Base-by-base conservation (phyloP, 1,284 basidiomycete species). In the Trichosporon sp. region DNA sequence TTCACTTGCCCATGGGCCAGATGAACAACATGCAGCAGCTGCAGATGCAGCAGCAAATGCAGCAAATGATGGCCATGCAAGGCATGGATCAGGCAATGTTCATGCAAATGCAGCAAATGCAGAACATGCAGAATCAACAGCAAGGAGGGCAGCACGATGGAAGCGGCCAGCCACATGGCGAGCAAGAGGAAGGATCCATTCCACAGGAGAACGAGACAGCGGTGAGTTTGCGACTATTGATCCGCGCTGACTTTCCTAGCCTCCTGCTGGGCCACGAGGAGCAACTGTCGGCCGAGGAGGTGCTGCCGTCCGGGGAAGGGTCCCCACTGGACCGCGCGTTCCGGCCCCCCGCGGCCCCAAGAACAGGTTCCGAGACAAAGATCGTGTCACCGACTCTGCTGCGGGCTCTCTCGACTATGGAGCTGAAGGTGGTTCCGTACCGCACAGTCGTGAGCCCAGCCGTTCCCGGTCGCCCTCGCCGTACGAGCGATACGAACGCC, bases 11-110 rank as follows among this genome's bases (percentile, higher is more conserved):
- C 21, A 70, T 77, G 69, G 75, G 71, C 37, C 75, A 83, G 70
- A 89, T 89, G 87, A 87, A 78, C 74, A 75, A 76, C 21, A 75
- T 80, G 43, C 66, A 65, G 67, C 75, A 75, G 59, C 73, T 76
- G 68, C 70, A 73, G 70, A 89, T 89, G 87, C 76, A 77, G 69
- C 76, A 76, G 74, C 76, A 74, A 38, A 79, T 81, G 78, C 76
- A 78, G 65, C 76, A 78, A 68, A 78, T 78, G 76, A 79, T 79
- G 78, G 73, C 73, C 19, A 79, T 82, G 81, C 73, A 75, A 51
- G 79, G 79, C 16, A 81, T 81, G 78, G 82, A 83, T 77, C 78
- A 78, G 11, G 83, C 81, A 71, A 78, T 78, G 67, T 75, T 75
- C 31, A 72, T 74, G 72, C 66, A 67, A 35, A 61, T 68, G 43